Percentiles rank a stretch among this genome's conserved stretches.
These are phyloP conservation scores for Oryza punctata DNA, from an alignment of 176 grass and related monocot species.

Conservation along the genomic window DNA sequence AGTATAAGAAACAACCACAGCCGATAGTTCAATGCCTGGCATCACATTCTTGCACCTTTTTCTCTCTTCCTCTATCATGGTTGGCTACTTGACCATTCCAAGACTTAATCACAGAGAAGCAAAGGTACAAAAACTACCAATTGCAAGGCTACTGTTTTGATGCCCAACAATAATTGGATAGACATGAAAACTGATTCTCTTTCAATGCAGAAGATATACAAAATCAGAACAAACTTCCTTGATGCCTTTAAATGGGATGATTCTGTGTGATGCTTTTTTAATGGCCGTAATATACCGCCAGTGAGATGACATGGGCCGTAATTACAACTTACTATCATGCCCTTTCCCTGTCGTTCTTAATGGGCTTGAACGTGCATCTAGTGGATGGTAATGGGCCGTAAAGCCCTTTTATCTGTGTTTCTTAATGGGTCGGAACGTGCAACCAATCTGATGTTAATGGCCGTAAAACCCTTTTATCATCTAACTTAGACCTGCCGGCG, in stretches of 20 bases:
- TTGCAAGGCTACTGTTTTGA: neutral
- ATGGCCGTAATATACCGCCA: too few species aligned
- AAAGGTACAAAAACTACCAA: neutral
- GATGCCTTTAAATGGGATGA: neutral
- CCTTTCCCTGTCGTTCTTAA: too few species aligned
- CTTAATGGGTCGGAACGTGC: neutral
- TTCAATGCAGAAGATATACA: neutral
- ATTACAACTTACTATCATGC: neutral
- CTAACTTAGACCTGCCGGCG: neutral
- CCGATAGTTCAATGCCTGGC: neutral
- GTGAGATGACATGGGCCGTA: neutral
- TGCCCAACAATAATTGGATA: slow-evolving; percentile 1
- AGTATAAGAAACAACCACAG: slow-evolving; percentile 19
- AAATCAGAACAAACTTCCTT: neutral
- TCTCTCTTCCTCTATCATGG: neutral
- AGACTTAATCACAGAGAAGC: neutral
- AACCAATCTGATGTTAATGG: neutral
- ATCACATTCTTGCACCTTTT: neutral
- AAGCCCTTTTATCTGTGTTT: neutral
- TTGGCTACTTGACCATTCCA: neutral
- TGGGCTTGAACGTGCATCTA: too few species aligned
- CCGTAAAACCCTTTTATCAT: neutral
- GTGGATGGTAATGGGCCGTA: too few species aligned
- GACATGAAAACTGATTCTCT: neutral
- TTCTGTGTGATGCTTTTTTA: too few species aligned